A percentile compares a stretch with the other conserved stretches of the same genome.
phyloP scores from a whole-genome alignment of 2,329 filamentous ascomycete genomes.

The Colletotrichum sp. region DNA sequence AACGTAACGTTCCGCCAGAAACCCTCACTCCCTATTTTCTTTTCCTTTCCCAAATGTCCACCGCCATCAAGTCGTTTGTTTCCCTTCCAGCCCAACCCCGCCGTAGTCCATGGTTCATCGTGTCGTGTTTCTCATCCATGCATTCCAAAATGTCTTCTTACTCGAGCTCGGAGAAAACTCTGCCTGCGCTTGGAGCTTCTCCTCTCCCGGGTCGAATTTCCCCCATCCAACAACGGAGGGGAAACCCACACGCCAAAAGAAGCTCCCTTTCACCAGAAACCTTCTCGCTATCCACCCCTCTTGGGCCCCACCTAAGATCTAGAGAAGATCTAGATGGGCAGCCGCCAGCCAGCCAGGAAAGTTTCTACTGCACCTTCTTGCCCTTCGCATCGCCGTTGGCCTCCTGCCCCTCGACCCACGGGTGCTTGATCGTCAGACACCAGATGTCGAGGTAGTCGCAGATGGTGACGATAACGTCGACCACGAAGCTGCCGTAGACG shows the following conservation, averaged over 20 bases:
- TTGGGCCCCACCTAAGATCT: not conserved
- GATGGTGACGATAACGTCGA: slow-evolving; percentile 96
- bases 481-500: slow-evolving; percentile 96
- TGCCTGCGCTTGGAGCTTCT: not conserved
- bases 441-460: slow-evolving; percentile 98
- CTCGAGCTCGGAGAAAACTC: not conserved
- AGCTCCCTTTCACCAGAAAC: not conserved
- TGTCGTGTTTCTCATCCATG: not conserved
- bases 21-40: not conserved
- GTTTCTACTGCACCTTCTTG: slow-evolving; percentile 43
- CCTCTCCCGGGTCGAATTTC: not conserved
- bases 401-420: slow-evolving; percentile 51
- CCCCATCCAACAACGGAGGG: not conserved
- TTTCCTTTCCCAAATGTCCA: not conserved
- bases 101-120: not conserved
- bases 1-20: not conserved
- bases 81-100: not conserved
- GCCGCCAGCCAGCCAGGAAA: not conserved
- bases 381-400: slow-evolving; percentile 34
- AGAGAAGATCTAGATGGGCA: not conserved
- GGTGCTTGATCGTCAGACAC: slow-evolving; percentile 97
- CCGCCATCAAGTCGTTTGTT: not conserved
- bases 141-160: not conserved
- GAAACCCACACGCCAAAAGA: not conserved
- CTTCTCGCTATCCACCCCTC: not conserved